Evolutionary conservation across 176 grass and related monocot species (phyloP), one percentile per base, ranked within the genome.

Genomic region (Alloteropsis semialata): DNA sequence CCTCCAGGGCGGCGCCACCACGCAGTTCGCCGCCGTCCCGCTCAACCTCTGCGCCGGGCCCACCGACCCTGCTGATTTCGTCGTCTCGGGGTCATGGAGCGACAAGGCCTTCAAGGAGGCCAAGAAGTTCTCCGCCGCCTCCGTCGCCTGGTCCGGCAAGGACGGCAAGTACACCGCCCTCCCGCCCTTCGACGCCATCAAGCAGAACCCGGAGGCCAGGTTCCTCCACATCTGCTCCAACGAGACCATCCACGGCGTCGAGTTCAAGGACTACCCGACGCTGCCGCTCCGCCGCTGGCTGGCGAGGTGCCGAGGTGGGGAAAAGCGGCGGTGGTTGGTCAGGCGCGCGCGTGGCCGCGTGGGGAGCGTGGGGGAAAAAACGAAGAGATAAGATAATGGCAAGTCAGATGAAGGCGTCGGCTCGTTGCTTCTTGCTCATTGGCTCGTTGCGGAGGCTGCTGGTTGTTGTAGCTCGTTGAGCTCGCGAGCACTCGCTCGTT

Each of bases 81-180:
- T 99, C 77, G 93, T 96, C 38, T 93, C 96, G 3, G 96, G 96
- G 0, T 99, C 96, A 21, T 99, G 96, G 96, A 84, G 96, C 59
- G 96, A 99, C 81, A 99, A 99, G 93, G 96, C 93, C 44, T 99
- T 90, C 87, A 99, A 99, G 87, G 96, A 99, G 80, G 96, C 93
- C 17, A 87, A 90, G 74, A 99, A 99, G 81, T 99, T 54, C 80
- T 99, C 91, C 77, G 89, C 89, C 36, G 76, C 96, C 17, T 71
- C 90, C 67, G 76, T 94, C 56, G 82, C 90, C 74, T 99, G 96
- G 96, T 93, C 96, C 18, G 96, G 96, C 4, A 99, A 99, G 51
- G 73, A 84, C 36, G 89, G 69, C 55, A 99, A 99, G 87, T 99
- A 99, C 93, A 99, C 96, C 32, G 45, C 82, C 38, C 92, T 96